These are phyloP conservation scores for Claviceps humidiphila DNA, from an alignment of 2,329 filamentous ascomycete species.

Conservation along the genomic window DNA sequence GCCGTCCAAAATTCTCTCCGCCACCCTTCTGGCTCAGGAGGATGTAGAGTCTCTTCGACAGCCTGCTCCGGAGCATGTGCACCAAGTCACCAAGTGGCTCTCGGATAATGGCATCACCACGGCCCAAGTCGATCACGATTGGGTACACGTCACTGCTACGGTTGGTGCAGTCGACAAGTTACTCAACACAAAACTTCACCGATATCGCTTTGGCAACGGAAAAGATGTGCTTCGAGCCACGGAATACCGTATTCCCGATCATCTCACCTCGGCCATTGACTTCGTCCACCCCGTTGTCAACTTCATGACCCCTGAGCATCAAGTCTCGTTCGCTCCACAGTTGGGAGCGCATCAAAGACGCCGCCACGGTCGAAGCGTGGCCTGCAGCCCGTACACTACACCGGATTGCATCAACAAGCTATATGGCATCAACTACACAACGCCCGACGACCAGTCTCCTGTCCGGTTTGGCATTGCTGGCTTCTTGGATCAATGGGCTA, in stretches of 20 bases:
- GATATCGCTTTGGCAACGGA: constrained; percentile 27
- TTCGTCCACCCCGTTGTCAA: constrained; percentile 36
- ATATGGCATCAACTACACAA: constrained; percentile 31
- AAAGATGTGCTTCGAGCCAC: constrained; percentile 28
- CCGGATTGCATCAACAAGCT: constrained; percentile 29
- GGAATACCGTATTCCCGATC: constrained; percentile 30
- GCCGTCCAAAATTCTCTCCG: constrained; percentile 12
- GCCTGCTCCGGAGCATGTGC: constrained; percentile 20
- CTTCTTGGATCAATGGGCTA: constrained; percentile 35
- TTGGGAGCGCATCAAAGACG: neutral
- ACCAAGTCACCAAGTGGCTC: constrained; percentile 29
- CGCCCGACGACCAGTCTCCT: constrained; percentile 16
- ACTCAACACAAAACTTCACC: constrained; percentile 26
- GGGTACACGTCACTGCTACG: constrained; percentile 29
- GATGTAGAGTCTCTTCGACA: constrained; percentile 24
- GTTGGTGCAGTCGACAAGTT: constrained; percentile 25
- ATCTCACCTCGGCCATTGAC: constrained; percentile 24
- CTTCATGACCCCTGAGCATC: constrained; percentile 31
- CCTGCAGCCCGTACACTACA: constrained; percentile 14
- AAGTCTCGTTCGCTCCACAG: constrained; percentile 9
- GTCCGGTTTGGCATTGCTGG: constrained; percentile 33
- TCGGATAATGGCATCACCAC: constrained; percentile 22
- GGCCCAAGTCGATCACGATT: constrained; percentile 22
- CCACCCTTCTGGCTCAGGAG: constrained; percentile 20
- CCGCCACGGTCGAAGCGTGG: neutral